phyloP scores from a whole-genome alignment of 1,139 yeast genomes.

The Trichomonascaceae sp. region DNA sequence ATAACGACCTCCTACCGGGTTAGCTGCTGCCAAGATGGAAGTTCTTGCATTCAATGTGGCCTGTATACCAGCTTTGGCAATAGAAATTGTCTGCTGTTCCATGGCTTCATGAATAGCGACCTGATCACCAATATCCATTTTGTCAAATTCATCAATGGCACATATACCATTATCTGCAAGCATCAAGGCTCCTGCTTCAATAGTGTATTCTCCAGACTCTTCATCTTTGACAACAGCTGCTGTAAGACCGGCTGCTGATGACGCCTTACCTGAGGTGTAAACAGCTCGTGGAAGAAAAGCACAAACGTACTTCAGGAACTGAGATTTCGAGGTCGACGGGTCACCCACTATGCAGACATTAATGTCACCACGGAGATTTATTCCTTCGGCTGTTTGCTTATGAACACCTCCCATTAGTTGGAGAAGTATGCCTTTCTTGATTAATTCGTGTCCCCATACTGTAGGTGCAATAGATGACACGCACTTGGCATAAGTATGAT shows the following conservation, averaged over 20 bases:
- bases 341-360: conserved; percentile 97
- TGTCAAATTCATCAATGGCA: conserved; percentile 97
- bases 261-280: conserved; percentile 97
- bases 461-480: conserved; percentile 95
- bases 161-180: conserved; percentile 98
- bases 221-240: conserved; percentile 98
- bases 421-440: conserved; percentile 83
- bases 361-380: conserved; percentile 93
- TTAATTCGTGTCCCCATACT: conserved; percentile 91
- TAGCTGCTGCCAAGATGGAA: conserved; percentile 94
- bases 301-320: conserved; percentile 88
- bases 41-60: conserved; percentile 96
- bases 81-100: conserved; percentile 98
- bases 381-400: conserved; percentile 89
- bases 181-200: conserved; percentile 99
- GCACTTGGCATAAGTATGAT: conserved; percentile 75
- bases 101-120: conserved; percentile 99
- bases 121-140: conserved; percentile 93
- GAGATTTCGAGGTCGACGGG: conserved; percentile 97
- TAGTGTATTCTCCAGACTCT: conserved; percentile 95
- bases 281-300: conserved; percentile 91
- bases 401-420: conserved; percentile 96
- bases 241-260: conserved; percentile 97
- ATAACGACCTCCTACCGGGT: conserved; percentile 93
- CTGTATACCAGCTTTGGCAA: conserved; percentile 97